Evolutionary conservation across 1,284 basidiomycete species (phyloP).

Genomic region (Rhodotorula sp.): DNA sequence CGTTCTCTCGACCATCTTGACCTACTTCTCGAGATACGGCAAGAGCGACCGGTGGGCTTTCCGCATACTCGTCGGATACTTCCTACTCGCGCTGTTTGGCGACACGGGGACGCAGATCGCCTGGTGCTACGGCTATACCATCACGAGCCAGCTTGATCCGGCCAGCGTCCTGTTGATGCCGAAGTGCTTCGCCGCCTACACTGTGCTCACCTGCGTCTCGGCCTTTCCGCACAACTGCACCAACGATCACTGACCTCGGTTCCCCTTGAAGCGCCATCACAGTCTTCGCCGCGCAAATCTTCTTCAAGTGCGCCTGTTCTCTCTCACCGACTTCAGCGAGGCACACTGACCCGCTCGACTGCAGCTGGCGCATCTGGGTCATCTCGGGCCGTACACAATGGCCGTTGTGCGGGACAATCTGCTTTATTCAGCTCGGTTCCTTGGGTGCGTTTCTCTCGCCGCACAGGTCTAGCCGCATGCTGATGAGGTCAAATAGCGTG

Average conservation of each 20-base stretch:
- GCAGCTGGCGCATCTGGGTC: slow-evolving; percentile 10
- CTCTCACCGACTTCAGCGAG: neutral
- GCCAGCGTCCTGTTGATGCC: neutral
- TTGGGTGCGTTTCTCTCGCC: neutral
- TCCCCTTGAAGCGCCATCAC: neutral
- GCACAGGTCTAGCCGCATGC: neutral
- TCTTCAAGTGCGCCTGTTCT: neutral
- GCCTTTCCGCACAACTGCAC: no score
- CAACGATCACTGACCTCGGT: neutral
- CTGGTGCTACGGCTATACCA: neutral
- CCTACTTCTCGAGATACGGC: neutral
- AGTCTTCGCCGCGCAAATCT: neutral
- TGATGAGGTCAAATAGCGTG: neutral
- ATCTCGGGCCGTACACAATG: neutral
- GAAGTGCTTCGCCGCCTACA: neutral
- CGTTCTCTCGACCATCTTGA: neutral
- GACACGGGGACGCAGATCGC: neutral
- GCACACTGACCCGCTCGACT: neutral
- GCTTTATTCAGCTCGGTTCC: no score
- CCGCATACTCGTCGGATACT: neutral
- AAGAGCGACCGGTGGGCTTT: neutral
- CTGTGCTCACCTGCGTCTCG: neutral
- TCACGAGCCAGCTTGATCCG: neutral
- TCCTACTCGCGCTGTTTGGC: neutral
- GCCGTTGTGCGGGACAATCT: neutral